A percentile compares a stretch with the other conserved stretches of the same genome.
These are phyloP conservation scores for Trichoderma pleuroti DNA, from an alignment of 2,329 filamentous ascomycete species.

Conservation along the genomic window DNA sequence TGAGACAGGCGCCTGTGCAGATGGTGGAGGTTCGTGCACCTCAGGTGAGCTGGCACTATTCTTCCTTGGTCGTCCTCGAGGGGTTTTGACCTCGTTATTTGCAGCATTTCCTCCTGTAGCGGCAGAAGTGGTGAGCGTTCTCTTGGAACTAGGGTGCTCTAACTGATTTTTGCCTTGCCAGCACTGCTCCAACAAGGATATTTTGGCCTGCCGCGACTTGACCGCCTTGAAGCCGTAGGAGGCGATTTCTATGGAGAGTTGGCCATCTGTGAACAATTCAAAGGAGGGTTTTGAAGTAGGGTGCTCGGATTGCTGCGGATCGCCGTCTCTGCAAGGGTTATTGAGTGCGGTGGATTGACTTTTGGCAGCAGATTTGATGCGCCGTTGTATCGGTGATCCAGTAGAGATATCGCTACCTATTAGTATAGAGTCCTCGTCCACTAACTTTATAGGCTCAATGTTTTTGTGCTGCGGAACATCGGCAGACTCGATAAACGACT, in stretches of 20 bases:
- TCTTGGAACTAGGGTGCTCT: slow-evolving; percentile 22
- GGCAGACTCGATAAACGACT: slow-evolving; percentile 26
- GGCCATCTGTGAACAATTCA: slow-evolving; percentile 57
- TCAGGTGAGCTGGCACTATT: slow-evolving; percentile 24
- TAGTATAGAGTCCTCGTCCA: slow-evolving; percentile 21
- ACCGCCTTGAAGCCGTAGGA: slow-evolving; percentile 70
- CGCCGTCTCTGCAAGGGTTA: neutral
- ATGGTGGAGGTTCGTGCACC: slow-evolving; percentile 35
- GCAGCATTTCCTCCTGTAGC: neutral
- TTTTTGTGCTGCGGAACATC: slow-evolving; percentile 24
- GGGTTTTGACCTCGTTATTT: neutral
- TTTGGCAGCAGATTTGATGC: neutral
- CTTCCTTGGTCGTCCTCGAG: slow-evolving; percentile 37
- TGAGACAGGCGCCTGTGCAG: slow-evolving; percentile 32
- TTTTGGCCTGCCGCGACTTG: slow-evolving; percentile 65
- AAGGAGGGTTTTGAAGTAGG: slow-evolving; percentile 50
- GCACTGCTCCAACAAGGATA: slow-evolving; percentile 65
- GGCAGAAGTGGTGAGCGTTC: slow-evolving; percentile 10
- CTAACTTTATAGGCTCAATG: neutral
- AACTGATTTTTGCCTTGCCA: slow-evolving; percentile 58
- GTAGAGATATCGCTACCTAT: slow-evolving; percentile 25
- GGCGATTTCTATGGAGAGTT: slow-evolving; percentile 59
- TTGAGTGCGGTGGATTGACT: neutral
- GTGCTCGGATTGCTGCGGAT: neutral
- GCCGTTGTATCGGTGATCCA: slow-evolving; percentile 3